Base-by-base conservation (phyloP, 2,329 filamentous ascomycete genomes). In the Calonectria pseudoreteaudii region DNA sequence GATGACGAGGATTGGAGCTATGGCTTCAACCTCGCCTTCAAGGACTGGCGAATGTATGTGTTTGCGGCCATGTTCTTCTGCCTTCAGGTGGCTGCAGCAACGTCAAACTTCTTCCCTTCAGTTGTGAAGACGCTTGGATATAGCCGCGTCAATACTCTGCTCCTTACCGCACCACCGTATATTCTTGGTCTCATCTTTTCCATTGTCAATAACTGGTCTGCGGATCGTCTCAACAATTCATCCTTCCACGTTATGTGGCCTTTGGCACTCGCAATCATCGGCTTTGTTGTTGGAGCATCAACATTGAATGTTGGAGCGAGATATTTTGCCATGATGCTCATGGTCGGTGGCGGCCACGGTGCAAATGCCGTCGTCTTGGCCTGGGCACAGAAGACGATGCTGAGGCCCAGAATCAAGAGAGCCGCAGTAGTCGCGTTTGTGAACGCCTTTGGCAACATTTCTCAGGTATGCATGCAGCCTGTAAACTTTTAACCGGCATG, bases 271-370 rank as follows among this genome's bases (percentile, higher is more conserved):
- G 49, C 66, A 10, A 66, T 73, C 14, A 44, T 73, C 28, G 71
- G 71, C 20, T 73, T 73, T 53, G 71, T 70, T 65, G 49, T 66
- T 31, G 71, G 49, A 16, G 71, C 71, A 23, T 49, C 71, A 18
- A 47, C 66, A 50, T 30, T 73, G 38, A 68, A 70, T 20, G 50
- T 31, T 6, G 71, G 71, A 23, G 49, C 71, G 26, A 52, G 71
- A 53, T 73, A 73, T 41, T 73, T 73, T 60, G 71, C 71, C 60
- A 73, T 73, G 71, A 70, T 73, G 71, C 49, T 70, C n/a, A 73
- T 73, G 71, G 71, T 73, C 16, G 66, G 66, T 16, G 71, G 71
- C 31, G 71, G 71, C 18, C 71, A 70, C 31, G 71, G 71, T 20
- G 71, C 71, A 31, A 73, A 70, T 44, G 71, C 66, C 9, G 71